These are phyloP conservation scores for Prunus salicina DNA, from an alignment of 306 rosid genomes.

Conservation along the genomic window DNA sequence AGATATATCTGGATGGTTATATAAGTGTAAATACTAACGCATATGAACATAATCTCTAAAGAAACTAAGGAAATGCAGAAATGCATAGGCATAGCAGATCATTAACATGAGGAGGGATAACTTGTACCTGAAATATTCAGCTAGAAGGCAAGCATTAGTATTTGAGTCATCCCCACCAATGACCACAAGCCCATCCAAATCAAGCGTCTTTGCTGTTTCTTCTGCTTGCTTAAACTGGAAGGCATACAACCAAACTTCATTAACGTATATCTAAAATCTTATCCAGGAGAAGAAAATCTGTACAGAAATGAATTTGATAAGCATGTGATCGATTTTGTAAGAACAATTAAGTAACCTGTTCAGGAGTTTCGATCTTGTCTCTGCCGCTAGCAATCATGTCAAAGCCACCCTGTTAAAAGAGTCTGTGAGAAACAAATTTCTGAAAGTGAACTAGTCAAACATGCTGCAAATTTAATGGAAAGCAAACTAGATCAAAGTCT, in stretches of 20 bases:
- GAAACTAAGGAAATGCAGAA: neutral
- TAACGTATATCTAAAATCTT: neutral
- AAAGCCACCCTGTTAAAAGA: constrained; percentile 75
- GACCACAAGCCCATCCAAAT: constrained; percentile 88
- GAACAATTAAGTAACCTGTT: constrained; percentile 48
- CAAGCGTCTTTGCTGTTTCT: constrained; percentile 67
- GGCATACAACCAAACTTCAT: constrained; percentile 17
- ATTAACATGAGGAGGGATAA: too few relatives aligned
- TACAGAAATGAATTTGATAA: neutral
- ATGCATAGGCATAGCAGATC: neutral
- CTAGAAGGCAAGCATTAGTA: constrained; percentile 93
- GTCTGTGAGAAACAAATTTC: neutral
- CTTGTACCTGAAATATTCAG: constrained; percentile 78
- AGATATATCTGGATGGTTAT: neutral
- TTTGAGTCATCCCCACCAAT: constrained; percentile 97
- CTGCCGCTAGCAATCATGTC: constrained; percentile 92
- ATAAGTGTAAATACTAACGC: neutral
- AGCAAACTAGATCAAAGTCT: neutral
- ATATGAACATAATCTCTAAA: neutral
- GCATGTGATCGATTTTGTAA: neutral
- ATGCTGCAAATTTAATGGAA: neutral
- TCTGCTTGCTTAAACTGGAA: constrained; percentile 83
- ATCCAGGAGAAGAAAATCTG: neutral
- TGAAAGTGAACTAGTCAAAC: neutral
- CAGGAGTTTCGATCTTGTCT: constrained; percentile 92